phyloP scores from a whole-genome alignment of 129 eudicot species.

The Artemisia argyi region DNA sequence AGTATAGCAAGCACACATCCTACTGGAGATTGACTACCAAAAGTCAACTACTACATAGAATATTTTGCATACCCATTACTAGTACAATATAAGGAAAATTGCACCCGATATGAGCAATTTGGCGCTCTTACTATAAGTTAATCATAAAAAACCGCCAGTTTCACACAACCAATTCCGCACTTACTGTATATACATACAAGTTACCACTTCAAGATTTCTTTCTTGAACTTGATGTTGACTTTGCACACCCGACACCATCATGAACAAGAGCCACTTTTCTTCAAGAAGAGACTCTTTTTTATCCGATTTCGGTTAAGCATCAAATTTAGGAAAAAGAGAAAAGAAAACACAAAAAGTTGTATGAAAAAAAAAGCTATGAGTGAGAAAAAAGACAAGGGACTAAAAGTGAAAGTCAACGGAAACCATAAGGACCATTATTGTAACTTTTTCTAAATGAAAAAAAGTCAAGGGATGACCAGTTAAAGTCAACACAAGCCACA shows the following conservation, averaged over 20 bases:
- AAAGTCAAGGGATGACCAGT: too few species aligned
- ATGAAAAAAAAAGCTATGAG: too few species aligned
- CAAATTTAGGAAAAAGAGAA: too few species aligned
- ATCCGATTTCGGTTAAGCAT: constrained; percentile 54
- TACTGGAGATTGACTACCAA: constrained; percentile 8
- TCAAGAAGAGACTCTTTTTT: constrained; percentile 49
- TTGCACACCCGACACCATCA: constrained; percentile 54
- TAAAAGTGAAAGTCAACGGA: too few species aligned
- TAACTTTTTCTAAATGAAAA: too few species aligned
- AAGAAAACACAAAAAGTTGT: too few species aligned
- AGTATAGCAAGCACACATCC: constrained; percentile 11
- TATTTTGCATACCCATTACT: constrained; percentile 15
- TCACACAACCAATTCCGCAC: constrained; percentile 15
- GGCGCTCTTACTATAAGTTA: constrained; percentile 23
- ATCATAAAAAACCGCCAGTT: constrained; percentile 20
- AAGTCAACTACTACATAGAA: constrained; percentile 22
- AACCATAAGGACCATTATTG: too few species aligned
- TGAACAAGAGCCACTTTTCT: constrained; percentile 44
- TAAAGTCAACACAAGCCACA: too few species aligned
- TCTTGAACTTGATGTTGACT: constrained; percentile 44
- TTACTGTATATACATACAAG: constrained; percentile 29
- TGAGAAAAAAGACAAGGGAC: too few species aligned
- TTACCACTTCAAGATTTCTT: constrained; percentile 34
- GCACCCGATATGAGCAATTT: constrained; percentile 27
- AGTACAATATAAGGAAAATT: not conserved